Evolutionary conservation across 2,329 filamentous ascomycete species (phyloP).

Genomic region (Fusarium pininemorale): DNA sequence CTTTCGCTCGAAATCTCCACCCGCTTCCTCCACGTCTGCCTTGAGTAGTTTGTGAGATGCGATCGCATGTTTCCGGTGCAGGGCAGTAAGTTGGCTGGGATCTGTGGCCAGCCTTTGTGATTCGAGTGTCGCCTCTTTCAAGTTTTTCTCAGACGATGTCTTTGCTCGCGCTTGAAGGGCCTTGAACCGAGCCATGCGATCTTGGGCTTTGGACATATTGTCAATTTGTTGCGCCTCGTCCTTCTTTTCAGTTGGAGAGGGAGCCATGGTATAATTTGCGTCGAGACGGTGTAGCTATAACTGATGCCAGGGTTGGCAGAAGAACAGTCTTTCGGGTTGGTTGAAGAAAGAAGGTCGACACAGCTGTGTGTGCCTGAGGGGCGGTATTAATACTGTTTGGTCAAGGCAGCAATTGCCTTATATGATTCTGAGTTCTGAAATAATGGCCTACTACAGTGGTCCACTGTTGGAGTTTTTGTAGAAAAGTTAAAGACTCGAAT

Average conservation of each 20-base stretch:
- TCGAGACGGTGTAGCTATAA: not conserved
- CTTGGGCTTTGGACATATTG: slow-evolving; percentile 62
- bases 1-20: slow-evolving; percentile 96
- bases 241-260: slow-evolving; percentile 25
- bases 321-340: not conserved
- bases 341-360: not conserved
- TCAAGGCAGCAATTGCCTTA: not conserved
- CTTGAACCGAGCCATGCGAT: slow-evolving; percentile 84
- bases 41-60: slow-evolving; percentile 94
- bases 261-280: not conserved
- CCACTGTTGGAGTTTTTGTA: not conserved
- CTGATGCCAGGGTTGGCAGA: not conserved
- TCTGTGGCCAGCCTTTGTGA: slow-evolving; percentile 82
- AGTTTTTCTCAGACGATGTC: slow-evolving; percentile 75
- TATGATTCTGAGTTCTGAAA: not conserved
- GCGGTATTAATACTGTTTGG: not conserved
- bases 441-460: not conserved
- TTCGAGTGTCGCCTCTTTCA: slow-evolving; percentile 85
- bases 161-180: slow-evolving; percentile 84
- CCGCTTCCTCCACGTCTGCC: slow-evolving; percentile 84
- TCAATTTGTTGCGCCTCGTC: slow-evolving; percentile 26
- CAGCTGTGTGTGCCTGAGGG: not conserved
- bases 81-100: slow-evolving; percentile 76
- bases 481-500: not conserved
- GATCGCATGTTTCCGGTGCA: slow-evolving; percentile 87